Evolutionary conservation across 164 flowering plant genomes (phyloP), one percentile per base, ranked within the genome.

Genomic region (Saururus chinensis): DNA sequence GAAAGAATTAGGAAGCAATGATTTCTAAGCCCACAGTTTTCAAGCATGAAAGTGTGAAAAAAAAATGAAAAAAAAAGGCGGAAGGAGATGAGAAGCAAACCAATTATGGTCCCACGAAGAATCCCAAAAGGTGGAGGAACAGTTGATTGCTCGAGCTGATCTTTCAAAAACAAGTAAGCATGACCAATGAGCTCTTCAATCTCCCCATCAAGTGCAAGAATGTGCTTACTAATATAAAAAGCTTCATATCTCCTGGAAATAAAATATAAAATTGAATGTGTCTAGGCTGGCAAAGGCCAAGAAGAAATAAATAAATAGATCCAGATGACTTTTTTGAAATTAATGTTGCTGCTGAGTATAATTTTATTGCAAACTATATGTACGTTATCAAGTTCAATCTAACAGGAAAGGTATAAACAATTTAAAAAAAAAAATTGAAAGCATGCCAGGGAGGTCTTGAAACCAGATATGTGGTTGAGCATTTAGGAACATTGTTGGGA

Each of bases 141-240:
- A 10, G 74, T 66, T 65, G 86, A 76, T 68, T 70, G 78, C 63
- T 84, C 82, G 61, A 86, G 92, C 66, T 89, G 91, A 73, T 89
- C 93, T 66, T 86, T 89, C 60, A 89, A 73, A 73, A 78, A 86
- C 74, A 86, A 70, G 60, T 81, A 89, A 51, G 80, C 24, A 56
- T 86, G 92, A n/a, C 96, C 96, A 41, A 81, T 79, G 59, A 89
- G 81, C 81, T 89, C 93, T 68, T 80, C 85, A 56, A 82, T 72
- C 60, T 81, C 92, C 66, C 67, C 79, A 70, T 80, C 80, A 59
- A 70, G 52, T 55, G 71, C 40, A 69, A 78, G 75, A 58, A 86
- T 70, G 64, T 79, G 76, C 68, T 77, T 79, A 57, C 85, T 77
- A 59, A 82, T 71, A 75, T 80, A 79, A 35, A 86, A 60, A 69